phyloP scores from a whole-genome alignment of 1,284 basidiomycete species.

The Tetrapyrgos nigripes region DNA sequence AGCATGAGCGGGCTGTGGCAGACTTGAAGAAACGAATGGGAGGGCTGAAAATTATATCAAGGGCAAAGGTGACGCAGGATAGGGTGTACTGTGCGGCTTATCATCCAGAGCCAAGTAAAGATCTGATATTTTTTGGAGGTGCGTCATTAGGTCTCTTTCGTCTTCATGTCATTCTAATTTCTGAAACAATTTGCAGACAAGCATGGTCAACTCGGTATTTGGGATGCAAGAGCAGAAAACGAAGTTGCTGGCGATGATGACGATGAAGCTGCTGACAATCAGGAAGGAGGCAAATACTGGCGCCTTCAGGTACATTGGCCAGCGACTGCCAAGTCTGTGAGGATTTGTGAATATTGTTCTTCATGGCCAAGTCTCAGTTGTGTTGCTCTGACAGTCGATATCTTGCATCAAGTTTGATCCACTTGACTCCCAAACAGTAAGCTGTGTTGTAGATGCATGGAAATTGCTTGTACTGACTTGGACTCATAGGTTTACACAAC shows the following conservation, averaged over 20 bases:
- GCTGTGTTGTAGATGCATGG: constrained; percentile 32
- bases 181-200: constrained; percentile 57
- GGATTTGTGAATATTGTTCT: not conserved
- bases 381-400: constrained; percentile 52
- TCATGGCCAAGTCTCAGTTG: not conserved
- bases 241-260: constrained; percentile 72
- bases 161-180: not conserved
- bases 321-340: constrained; percentile 66
- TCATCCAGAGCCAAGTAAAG: constrained; percentile 81
- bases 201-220: constrained; percentile 79
- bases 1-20: constrained; percentile 52
- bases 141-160: constrained; percentile 19
- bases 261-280: constrained; percentile 49
- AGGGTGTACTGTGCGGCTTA: constrained; percentile 78
- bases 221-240: constrained; percentile 74
- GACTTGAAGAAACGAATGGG: constrained; percentile 60
- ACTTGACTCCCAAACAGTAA: constrained; percentile 70
- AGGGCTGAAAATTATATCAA: constrained; percentile 64
- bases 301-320: constrained; percentile 85
- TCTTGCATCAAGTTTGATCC: constrained; percentile 79
- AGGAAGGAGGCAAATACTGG: constrained; percentile 77
- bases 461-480: not conserved
- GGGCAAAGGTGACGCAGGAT: constrained; percentile 79
- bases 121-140: constrained; percentile 83
- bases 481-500: constrained; percentile 70